phyloP scores from a whole-genome alignment of 1,139 yeast genomes.

The Pichia norvegensis region DNA sequence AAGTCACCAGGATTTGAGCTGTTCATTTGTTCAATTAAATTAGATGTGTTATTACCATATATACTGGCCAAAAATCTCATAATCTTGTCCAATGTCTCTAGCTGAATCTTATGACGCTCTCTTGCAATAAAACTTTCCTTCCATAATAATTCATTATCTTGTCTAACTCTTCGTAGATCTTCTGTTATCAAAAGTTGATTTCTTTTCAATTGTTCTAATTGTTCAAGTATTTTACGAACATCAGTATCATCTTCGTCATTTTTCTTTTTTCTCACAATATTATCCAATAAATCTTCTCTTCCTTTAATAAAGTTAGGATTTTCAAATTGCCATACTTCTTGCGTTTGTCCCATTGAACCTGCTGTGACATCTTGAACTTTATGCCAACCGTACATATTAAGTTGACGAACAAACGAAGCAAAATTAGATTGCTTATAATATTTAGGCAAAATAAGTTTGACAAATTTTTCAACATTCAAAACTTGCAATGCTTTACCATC shows the following conservation, averaged over 20 bases:
- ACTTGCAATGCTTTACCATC: slow-evolving; percentile 86
- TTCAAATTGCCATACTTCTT: slow-evolving; percentile 72
- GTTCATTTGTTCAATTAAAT: slow-evolving; percentile 32
- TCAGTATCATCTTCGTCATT: slow-evolving; percentile 41
- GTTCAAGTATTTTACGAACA: slow-evolving; percentile 52
- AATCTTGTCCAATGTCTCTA: slow-evolving; percentile 82
- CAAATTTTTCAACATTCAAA: slow-evolving; percentile 76
- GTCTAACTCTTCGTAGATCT: slow-evolving; percentile 71
- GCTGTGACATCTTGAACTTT: slow-evolving; percentile 75
- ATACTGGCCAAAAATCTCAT: slow-evolving; percentile 78
- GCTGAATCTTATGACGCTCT: slow-evolving; percentile 78
- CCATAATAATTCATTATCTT: slow-evolving; percentile 89
- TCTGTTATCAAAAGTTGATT: slow-evolving; percentile 78
- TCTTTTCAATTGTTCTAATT: slow-evolving; percentile 66
- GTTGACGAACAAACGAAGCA: slow-evolving; percentile 89
- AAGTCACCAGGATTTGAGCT: slow-evolving; percentile 8
- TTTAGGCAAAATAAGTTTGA: slow-evolving; percentile 75
- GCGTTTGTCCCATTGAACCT: slow-evolving; percentile 52
- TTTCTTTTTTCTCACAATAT: slow-evolving; percentile 48
- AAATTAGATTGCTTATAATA: slow-evolving; percentile 93
- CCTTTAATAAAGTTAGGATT: slow-evolving; percentile 62
- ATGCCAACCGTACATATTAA: slow-evolving; percentile 98
- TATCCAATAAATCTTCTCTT: slow-evolving; percentile 52
- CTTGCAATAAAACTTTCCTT: slow-evolving; percentile 75
- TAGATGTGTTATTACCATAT: slow-evolving; percentile 57